Evolutionary conservation across 1,284 basidiomycete species (phyloP).

Genomic region (Microbotryum silenes-acaulis): DNA sequence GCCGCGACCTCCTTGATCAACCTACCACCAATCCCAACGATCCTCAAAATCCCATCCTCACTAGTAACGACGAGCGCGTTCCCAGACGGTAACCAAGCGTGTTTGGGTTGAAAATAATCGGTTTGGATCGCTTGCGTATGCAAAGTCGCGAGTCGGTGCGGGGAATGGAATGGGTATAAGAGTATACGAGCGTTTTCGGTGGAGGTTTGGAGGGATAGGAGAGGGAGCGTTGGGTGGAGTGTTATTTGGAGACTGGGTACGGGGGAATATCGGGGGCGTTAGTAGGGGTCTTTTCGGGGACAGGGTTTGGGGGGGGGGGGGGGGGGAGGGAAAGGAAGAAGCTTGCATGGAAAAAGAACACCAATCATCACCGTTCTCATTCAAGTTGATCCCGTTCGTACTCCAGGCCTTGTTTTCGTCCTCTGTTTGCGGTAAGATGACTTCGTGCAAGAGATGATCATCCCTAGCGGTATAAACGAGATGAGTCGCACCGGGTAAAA

Average conservation of each 20-base stretch:
- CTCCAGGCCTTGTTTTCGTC: neutral
- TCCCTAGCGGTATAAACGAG: constrained; percentile 30
- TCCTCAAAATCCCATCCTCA: constrained; percentile 34
- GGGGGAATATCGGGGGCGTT: neutral
- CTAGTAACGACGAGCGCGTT: constrained; percentile 29
- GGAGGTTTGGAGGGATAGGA: constrained; percentile 34
- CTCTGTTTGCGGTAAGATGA: constrained; percentile 13
- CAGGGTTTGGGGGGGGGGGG: neutral
- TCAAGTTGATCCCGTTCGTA: constrained; percentile 28
- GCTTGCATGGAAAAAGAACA: constrained; percentile 34
- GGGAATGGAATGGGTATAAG: constrained; percentile 32
- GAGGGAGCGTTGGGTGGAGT: constrained; percentile 30
- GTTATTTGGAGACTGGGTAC: constrained; percentile 26
- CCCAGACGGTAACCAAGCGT: constrained; percentile 29
- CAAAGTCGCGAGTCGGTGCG: constrained; percentile 25
- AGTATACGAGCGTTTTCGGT: constrained; percentile 31
- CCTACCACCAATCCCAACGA: constrained; percentile 29
- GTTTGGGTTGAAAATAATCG: constrained; percentile 32
- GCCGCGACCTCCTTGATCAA: constrained; percentile 16
- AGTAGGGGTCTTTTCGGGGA: neutral
- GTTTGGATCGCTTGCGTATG: constrained; percentile 32
- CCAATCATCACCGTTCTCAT: constrained; percentile 33
- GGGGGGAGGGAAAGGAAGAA: neutral
- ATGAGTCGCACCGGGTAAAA: constrained; percentile 25
- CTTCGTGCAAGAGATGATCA: constrained; percentile 34